Conservation (phyloP, 2,329 filamentous ascomycete genomes). For the Sporothrix euskadiensis region DNA sequence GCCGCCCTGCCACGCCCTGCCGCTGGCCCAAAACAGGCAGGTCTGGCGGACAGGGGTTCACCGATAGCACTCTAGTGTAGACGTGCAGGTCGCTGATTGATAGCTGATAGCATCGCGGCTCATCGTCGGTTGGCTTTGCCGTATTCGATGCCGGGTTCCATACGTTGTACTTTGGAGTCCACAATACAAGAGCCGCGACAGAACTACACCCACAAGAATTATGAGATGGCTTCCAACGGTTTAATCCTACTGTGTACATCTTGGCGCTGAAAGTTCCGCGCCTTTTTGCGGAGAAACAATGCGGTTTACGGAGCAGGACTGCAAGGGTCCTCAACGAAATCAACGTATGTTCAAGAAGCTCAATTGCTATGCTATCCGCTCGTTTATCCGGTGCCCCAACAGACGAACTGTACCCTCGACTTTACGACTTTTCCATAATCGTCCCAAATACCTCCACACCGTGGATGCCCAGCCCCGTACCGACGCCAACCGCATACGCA, state of each 20-base stretch:
- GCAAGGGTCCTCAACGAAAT: neutral
- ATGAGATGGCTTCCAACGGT: neutral
- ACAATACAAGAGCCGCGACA: neutral
- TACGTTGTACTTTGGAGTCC: too few species aligned
- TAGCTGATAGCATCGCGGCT: conserved; percentile 14
- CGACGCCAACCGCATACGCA: conserved; percentile 66
- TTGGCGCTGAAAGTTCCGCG: neutral
- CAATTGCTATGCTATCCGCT: conserved; percentile 3
- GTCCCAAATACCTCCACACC: conserved; percentile 63
- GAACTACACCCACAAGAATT: neutral
- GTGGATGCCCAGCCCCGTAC: conserved; percentile 65
- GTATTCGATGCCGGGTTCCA: neutral
- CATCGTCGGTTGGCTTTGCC: neutral
- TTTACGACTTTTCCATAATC: conserved; percentile 45
- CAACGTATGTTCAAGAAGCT: neutral
- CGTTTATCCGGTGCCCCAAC: neutral
- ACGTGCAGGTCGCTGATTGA: neutral
- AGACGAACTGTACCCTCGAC: neutral
- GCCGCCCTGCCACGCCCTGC: neutral
- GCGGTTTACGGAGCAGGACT: neutral
- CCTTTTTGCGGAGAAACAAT: neutral
- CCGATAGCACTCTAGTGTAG: neutral
- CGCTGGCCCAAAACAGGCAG: conserved; percentile 7
- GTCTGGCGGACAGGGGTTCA: neutral
- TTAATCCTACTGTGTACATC: neutral